Evolutionary conservation across 345 rosid species (phyloP).

Genomic region (Citrus trifoliata): DNA sequence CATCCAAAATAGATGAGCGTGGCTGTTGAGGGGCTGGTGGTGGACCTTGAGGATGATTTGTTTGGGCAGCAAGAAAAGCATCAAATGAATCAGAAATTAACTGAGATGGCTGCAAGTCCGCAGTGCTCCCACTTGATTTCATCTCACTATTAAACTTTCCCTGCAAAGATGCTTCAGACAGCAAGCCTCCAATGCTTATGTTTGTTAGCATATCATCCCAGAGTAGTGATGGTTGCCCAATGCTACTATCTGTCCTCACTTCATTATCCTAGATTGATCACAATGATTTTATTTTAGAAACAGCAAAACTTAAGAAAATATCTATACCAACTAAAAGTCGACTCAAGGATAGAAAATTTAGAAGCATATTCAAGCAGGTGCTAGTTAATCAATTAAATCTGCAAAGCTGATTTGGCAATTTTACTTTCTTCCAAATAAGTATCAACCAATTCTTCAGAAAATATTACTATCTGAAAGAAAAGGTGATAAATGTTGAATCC

Average conservation of each 20-base stretch:
- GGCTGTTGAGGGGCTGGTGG: slow-evolving; percentile 29
- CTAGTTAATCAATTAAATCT: background rate
- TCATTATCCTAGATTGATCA: slow-evolving; percentile 41
- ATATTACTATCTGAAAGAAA: background rate
- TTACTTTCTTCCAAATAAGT: background rate
- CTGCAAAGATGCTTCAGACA: slow-evolving; percentile 80
- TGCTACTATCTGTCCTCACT: slow-evolving; percentile 24
- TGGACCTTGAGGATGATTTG: slow-evolving; percentile 35
- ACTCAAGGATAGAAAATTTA: background rate
- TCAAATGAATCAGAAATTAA: slow-evolving; percentile 68
- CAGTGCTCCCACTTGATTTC: slow-evolving; percentile 33
- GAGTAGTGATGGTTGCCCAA: slow-evolving; percentile 34
- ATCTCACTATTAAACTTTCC: slow-evolving; percentile 28
- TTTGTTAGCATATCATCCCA: slow-evolving; percentile 69
- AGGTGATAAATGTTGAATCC: background rate
- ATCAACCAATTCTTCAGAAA: background rate
- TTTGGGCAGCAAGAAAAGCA: slow-evolving; percentile 56
- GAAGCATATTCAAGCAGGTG: background rate
- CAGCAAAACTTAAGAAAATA: background rate
- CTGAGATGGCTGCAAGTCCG: slow-evolving; percentile 44
- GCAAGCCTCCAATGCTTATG: slow-evolving; percentile 80
- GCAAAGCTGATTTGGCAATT: background rate
- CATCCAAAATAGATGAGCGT: slow-evolving; percentile 75
- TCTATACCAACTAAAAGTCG: background rate
- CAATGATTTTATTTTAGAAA: slow-evolving; percentile 19